Conservation (phyloP, 1,139 yeast genomes). For the Yamadazyma diospyri region DNA sequence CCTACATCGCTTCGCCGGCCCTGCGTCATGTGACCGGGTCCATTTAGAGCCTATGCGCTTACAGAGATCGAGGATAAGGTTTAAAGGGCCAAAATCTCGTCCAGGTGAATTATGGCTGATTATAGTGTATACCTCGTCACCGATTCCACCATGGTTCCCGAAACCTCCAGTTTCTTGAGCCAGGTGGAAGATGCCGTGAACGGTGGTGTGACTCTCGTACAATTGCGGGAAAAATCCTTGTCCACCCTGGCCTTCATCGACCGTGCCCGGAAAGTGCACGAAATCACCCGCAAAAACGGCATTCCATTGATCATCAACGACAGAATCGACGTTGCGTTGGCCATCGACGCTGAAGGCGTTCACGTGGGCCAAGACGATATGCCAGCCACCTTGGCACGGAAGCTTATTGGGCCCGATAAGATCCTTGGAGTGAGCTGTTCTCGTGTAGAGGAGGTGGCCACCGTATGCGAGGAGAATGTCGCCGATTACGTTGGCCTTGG, state of each 20-base stretch:
- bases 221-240: constrained; percentile 74
- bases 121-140: constrained; percentile 77
- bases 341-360: constrained; percentile 86
- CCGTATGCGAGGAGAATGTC: constrained; percentile 49
- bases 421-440: constrained; percentile 81
- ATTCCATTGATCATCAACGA: constrained; percentile 87
- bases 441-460: constrained; percentile 51
- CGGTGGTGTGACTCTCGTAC: constrained; percentile 79
- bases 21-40: too few relatives aligned
- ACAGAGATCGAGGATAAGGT: not conserved
- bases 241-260: constrained; percentile 67
- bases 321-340: constrained; percentile 84
- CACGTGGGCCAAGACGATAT: constrained; percentile 95
- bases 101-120: constrained; percentile 31
- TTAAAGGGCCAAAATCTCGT: not conserved
- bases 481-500: constrained; percentile 90
- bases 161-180: constrained; percentile 50
- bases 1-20: too few relatives aligned
- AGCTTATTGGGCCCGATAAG: constrained; percentile 66
- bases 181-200: constrained; percentile 62
- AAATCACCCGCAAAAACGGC: constrained; percentile 52
- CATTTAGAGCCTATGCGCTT: constrained; percentile 10
- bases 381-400: constrained; percentile 58
- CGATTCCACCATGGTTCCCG: constrained; percentile 74
- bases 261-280: constrained; percentile 59